Base-by-base conservation (phyloP, 2,329 filamentous ascomycete species). In the Xylariaceae sp. region DNA sequence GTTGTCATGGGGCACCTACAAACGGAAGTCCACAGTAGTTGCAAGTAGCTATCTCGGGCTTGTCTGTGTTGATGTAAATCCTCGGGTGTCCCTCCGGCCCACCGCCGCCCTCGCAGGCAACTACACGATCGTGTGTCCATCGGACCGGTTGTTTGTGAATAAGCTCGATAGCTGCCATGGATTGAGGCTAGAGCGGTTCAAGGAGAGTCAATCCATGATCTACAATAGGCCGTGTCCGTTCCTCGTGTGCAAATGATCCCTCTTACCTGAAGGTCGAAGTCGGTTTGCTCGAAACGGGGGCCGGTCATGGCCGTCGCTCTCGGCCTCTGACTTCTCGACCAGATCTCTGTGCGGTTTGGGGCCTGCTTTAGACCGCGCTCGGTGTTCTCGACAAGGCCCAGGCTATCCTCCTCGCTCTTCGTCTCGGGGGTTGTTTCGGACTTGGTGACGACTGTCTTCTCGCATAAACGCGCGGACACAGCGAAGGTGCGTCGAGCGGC, bases 31-130 rank as follows among this genome's bases (percentile, higher is more conserved):
- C 92, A 62, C 92, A 98, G 71, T 98, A 98, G 59, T 76, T 83
- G 73, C 92, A 98, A 61, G 73, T 72, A 65, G 79, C 78, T 56
- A 98, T 95, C 71, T 97, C 82, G 30, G 92, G 86, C 74, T 96
- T 97, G 68, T 98, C 92, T 51, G 85, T 83, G 69, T 98, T 98
- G 77, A 98, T 98, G 64, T 88, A 98, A 67, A 98, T 84, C 59
- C 79, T 78, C 34, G 92, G 92, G 65, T 98, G 92, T 30, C 92
- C 92, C 39, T 86, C 70, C 21, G 89, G 83, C 31, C 90, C 92
- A 52, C 89, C 89, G 43, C 90, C 92, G 42, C 92, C 92, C 57
- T 97, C 89, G 62, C 92, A 98, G 31, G 81, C 81, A 36, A 94
- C 90, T 34, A 85, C 66, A 46, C 81, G 78, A 48, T 86, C 76